Evolutionary conservation across 176 grass and related monocot genomes (phyloP), one percentile per base, ranked within the genome.

Genomic region (Guadua angustifolia): DNA sequence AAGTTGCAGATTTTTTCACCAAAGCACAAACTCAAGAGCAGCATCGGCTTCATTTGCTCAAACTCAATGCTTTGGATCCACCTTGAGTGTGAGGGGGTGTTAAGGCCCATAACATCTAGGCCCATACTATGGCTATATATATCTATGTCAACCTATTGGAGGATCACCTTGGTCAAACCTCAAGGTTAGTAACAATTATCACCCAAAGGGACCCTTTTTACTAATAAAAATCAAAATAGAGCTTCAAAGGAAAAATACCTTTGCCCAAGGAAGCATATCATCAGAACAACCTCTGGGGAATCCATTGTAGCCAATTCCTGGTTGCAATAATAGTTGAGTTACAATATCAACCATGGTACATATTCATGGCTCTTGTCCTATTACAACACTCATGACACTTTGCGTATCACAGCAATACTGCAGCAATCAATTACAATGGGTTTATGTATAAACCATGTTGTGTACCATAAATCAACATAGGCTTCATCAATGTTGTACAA

Each of bases 271-370:
- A 92, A 98, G 93, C 65, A 95, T 90, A 77, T 95, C 77, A 22
- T 95, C 95, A n/a, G 93, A 94, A 92, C 95, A 98, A 89, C 96
- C 93, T 92, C 93, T 95, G 84, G 93, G 95, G 77, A 98, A 98
- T 85, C 95, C 95, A 66, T 95, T 98, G 61, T 98, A 98, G 58
- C 93, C 95, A 59, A 98, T 98, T 77, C 95, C 95, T 98, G 74
- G 83, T 76, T 83, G 69, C 8, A 44, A 16, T 78, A 97, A 66
- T 0, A 64, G 26, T 9, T 60, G 3, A 78, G 13, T 72, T 78
- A 49, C 18, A 73, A n/a, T 82, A 71, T n/a, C 53, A 15, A 47
- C 29, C 1, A 49, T 57, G 44, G 36, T 29, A 38, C 9, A n/a
- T 42, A 36, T 71, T 44, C 63, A 36, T 61, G 19, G 59, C 59